Evolutionary conservation across 176 grass and related monocot genomes (phyloP), one percentile per base, ranked within the genome.

Genomic region (Secale cereale): DNA sequence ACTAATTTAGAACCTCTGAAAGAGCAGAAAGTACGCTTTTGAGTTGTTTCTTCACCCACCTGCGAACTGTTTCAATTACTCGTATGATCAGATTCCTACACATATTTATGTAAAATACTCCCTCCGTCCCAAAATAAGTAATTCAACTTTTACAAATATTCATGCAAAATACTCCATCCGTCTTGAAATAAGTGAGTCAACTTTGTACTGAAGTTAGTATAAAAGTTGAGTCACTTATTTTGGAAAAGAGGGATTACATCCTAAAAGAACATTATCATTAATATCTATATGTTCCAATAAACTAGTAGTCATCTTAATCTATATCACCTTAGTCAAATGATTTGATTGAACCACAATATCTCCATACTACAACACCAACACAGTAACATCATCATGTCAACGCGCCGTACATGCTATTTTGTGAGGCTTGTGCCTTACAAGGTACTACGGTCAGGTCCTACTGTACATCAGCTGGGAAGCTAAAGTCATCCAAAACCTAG

Each of bases 391-490:
- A 66, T 32, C 65, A 67, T 67, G 65, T 35, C 29, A 61, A 35
- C 19, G 11, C 43, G 29, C 28, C 14, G 16, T 75, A 50, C 43
- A 74, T 48, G 41, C 71, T 48, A 7, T 26, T 74, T 74, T 74
- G 25, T 2, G 43, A 75, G 16, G 10, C 61, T 60, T 60, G 56
- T 11, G 27, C 41, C 20, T 59, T 56, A 22, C 41, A 31, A 32
- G 31, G 64, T 79, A 66, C 81, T 84, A 84, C 20, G 32, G 43
- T 80, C 59, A 79, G 56, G 45, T 27, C 26, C 25, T 41, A 78
- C 77, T 85, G 61, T 69, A 85, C 77, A 85, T 45, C 14, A 5
- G 28, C 16, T 7, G 22, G 27, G 17, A 78, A 89, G 5, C 32
- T 86, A 39, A 86, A 68, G 15, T 39, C 35, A 76, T 28, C 76